phyloP scores from a whole-genome alignment of 306 rosid genomes.

The Vicia faba region DNA sequence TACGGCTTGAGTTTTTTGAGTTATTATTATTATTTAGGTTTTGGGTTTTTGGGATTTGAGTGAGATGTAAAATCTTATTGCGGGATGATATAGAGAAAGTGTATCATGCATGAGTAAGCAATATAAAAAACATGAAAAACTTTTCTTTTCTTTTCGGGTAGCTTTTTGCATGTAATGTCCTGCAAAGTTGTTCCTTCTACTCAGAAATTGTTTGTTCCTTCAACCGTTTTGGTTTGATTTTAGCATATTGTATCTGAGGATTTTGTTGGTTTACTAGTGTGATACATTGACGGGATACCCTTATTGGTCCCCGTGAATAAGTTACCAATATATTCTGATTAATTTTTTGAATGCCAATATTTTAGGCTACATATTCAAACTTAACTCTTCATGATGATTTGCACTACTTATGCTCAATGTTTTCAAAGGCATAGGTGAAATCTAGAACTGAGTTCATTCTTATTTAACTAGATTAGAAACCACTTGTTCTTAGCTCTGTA shows the following conservation, averaged over 20 bases:
- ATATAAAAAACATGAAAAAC: constrained; percentile 53
- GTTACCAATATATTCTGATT: constrained; percentile 57
- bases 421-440: constrained; percentile 15
- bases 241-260: constrained; percentile 66
- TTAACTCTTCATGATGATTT: constrained; percentile 24
- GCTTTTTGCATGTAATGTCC: constrained; percentile 66
- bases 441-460: not conserved
- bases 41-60: constrained; percentile 67
- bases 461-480: constrained; percentile 1
- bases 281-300: constrained; percentile 76
- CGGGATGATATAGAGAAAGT: constrained; percentile 95
- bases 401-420: constrained; percentile 1
- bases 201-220: constrained; percentile 58
- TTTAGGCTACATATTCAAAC: constrained; percentile 41
- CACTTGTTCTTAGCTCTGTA: not conserved
- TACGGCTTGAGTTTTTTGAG: constrained; percentile 80
- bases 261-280: constrained; percentile 71
- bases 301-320: constrained; percentile 74
- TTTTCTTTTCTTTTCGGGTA: constrained; percentile 46
- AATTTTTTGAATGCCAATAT: constrained; percentile 41
- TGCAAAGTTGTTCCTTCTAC: constrained; percentile 58
- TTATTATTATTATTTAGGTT: constrained; percentile 57
- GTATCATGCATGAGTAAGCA: constrained; percentile 87
- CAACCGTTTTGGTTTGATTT: constrained; percentile 61
- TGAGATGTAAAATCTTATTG: constrained; percentile 99